Evolutionary conservation across 805 yeast genomes (phyloP), one percentile per base, ranked within the genome.

Genomic region (Candida loeiensis): DNA sequence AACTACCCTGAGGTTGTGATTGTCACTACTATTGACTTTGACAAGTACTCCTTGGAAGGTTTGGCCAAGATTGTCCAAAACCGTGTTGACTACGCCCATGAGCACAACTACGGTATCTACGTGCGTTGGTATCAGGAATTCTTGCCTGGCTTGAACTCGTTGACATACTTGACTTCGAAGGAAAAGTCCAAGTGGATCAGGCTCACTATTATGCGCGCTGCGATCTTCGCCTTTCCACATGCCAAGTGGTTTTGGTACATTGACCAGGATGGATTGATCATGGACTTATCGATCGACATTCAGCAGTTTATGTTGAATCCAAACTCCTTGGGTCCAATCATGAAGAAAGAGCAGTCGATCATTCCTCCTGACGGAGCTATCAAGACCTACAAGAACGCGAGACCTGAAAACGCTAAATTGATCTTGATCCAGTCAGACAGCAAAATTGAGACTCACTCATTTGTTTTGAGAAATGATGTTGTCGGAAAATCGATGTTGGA

Each of bases 211-310:
- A 59, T 87, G 56, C 74, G 95, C 45, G 93, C 90, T 31, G 97
- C 98, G n/a, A 80, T 91, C 82, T 78, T 77, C 58, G 93, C 95
- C 0, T 89, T 89, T 68, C 98, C 98, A 1, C 70, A 81, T 35
- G 85, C 96, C n/a, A 79, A 86, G 58, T 84, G 87, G 71, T 82
- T 90, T 55, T 86, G 97, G 93, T 90, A 80, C 55, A 56, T 93
- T 32, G 96, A 87, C 58, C 77, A 85, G 48, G 79, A 82, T 53
- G 79, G 91, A 0, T 62, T 88, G 38, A 80, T 91, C 42, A 83
- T 85, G 87, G 77, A 86, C 45, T 66, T 79, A 43, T 74, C 75
- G 37, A 67, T 82, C 28, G 78, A 85, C 44, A 53, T 91, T 24
- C 63, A 73, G 34, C 66, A 76, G 16, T 79, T 82, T 47, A 58